phyloP scores from a whole-genome alignment of 352 stramenopile genomes.

The Phytophthora ramorum region DNA sequence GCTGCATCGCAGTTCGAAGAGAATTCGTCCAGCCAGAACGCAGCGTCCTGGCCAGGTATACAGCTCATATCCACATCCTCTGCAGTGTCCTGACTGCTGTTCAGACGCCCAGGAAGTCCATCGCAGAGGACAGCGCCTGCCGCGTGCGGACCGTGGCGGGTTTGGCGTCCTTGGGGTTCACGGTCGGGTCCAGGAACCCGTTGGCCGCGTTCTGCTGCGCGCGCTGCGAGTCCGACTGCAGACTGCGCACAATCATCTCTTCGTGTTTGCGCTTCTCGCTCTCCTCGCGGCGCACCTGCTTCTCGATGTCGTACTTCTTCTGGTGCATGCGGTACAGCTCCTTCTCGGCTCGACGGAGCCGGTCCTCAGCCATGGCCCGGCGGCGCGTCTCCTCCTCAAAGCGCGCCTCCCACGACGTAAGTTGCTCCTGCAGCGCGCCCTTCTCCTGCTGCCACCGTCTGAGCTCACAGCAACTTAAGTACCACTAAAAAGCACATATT shows the following conservation, averaged over 20 bases:
- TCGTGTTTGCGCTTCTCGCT: slow-evolving; percentile 89
- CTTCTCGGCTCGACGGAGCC: slow-evolving; percentile 83
- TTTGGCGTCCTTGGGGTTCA: slow-evolving; percentile 86
- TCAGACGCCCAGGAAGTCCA: slow-evolving; percentile 90
- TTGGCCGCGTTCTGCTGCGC: slow-evolving; percentile 40
- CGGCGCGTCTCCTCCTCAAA: slow-evolving; percentile 80
- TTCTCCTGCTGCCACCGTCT: slow-evolving; percentile 81
- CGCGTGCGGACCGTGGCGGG: slow-evolving; percentile 75
- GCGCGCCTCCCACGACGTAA: slow-evolving; percentile 72
- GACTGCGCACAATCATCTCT: slow-evolving; percentile 79
- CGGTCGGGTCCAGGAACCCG: slow-evolving; percentile 67
- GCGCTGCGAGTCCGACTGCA: slow-evolving; percentile 77
- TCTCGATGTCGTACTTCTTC: slow-evolving; percentile 92
- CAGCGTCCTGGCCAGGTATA: not conserved
- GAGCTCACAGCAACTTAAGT: not conserved
- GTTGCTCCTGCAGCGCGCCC: slow-evolving; percentile 62
- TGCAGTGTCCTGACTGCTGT: slow-evolving; percentile 7
- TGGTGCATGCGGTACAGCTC: slow-evolving; percentile 92
- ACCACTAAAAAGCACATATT: not conserved
- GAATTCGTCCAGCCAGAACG: slow-evolving; percentile 11
- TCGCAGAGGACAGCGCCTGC: slow-evolving; percentile 82
- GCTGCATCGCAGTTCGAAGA: slow-evolving; percentile 23
- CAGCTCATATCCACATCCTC: not conserved
- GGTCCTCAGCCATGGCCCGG: slow-evolving; percentile 77
- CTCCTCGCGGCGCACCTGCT: slow-evolving; percentile 82